Base-by-base conservation (phyloP, 352 stramenopile species). In the Globisporangium cederbergense region DNA sequence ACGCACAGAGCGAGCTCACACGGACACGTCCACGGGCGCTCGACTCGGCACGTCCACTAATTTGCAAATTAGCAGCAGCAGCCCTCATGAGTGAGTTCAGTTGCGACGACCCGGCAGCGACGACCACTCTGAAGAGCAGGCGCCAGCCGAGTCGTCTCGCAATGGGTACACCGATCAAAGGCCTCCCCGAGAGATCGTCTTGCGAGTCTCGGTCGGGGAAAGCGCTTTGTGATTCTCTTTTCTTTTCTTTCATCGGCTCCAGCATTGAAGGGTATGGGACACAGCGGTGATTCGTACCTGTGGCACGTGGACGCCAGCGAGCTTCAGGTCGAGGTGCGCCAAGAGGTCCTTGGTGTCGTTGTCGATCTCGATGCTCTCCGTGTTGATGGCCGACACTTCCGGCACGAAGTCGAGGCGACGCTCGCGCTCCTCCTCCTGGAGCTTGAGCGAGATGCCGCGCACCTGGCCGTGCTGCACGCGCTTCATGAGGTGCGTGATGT, bases 401-500 rank as follows among this genome's bases (percentile, higher is more conserved):
- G 98, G 98, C 7, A 99, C 97, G 83, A 99, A 99, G 90, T 99
- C 98, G 88, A 99, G 95, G 75, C 98, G 92, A 53, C 97, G 89
- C 82, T 99, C 97, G 69, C 98, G 91, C 88, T 99, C 98, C 84
- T 99, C 97, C 83, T 99, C 98, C 88, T 99, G 98, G 47, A 99
- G 84, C 90, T 99, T 99, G 66, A 99, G 90, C 65, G 97, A 99
- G 81, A 99, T 99, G 86, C 98, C 97, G 74, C 97, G 94, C 67
- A 99, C 97, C 66, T 98, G 97, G 75, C 97, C 98, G 77, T 98
- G 96, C 78, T 98, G 91, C 88, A 99, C 99, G 81, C 98, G 95
- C 92, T 99, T 99, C 98, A 99, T 99, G 55, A 99, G 88, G 80
- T 99, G 97, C 71, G 98, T 99, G 74, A 99, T 98, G 89, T 99